A percentile compares a stretch with the other conserved stretches of the same genome.
Conservation (phyloP, 768 basidiomycete species). For the Mycena metata region DNA sequence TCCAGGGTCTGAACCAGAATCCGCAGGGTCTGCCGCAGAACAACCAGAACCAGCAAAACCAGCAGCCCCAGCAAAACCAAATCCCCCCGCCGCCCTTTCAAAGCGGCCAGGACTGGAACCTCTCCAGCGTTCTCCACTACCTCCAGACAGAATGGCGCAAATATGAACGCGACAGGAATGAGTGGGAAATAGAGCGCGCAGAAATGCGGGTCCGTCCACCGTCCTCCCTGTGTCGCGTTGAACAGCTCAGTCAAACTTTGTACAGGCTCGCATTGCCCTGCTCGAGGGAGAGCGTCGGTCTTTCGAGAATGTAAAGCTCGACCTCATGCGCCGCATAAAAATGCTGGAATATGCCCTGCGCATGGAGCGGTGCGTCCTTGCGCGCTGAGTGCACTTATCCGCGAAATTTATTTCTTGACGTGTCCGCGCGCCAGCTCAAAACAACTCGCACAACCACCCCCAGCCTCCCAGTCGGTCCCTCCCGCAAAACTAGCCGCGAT, state of each 20-base stretch:
- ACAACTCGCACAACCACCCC: constrained; percentile 71
- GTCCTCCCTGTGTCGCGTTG: constrained; percentile 44
- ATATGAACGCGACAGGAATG: constrained; percentile 98
- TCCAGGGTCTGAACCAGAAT: constrained; percentile 74
- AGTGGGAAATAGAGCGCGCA: constrained; percentile 99
- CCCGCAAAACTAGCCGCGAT: constrained; percentile 76
- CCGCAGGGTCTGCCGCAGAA: constrained; percentile 70
- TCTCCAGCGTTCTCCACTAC: constrained; percentile 96
- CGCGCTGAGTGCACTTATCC: constrained; percentile 27
- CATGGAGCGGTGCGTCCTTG: constrained; percentile 87
- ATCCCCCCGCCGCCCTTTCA: constrained; percentile 39
- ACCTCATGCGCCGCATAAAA: constrained; percentile 96
- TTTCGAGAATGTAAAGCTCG: constrained; percentile 96
- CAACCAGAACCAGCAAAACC: constrained; percentile 59
- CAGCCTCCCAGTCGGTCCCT: constrained; percentile 68
- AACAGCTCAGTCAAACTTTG: constrained; percentile 35
- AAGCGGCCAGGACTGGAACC: constrained; percentile 82
- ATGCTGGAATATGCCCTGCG: constrained; percentile 99
- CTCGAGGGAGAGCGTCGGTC: constrained; percentile 97
- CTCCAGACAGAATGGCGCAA: constrained; percentile 98
- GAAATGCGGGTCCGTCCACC: constrained; percentile 91
- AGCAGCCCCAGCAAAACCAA: constrained; percentile 64
- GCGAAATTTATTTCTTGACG: constrained; percentile 48
- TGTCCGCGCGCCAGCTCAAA: constrained; percentile 72
- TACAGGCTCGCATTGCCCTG: constrained; percentile 94